Evolutionary conservation across 1,284 basidiomycete genomes (phyloP).

Genomic region (Sphaerobolus stellatus): DNA sequence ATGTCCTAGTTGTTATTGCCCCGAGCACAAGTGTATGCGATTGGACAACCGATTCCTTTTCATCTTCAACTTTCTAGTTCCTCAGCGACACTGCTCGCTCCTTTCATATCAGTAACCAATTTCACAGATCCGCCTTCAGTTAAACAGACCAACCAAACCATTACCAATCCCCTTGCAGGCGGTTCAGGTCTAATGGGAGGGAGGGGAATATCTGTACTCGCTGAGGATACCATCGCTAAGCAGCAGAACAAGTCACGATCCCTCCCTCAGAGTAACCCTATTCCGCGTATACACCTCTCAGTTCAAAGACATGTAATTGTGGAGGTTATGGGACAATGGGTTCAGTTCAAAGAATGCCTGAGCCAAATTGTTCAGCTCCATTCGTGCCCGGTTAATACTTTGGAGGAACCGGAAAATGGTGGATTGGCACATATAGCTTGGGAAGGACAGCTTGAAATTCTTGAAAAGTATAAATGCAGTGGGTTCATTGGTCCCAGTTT

Average conservation of each 20-base stretch:
- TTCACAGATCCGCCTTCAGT: not conserved
- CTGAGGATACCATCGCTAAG: not conserved
- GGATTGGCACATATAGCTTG: slow-evolving; percentile 41
- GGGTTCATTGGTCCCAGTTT: slow-evolving; percentile 67
- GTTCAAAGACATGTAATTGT: slow-evolving; percentile 4
- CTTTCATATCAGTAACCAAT: too few species aligned
- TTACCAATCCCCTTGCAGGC: not conserved
- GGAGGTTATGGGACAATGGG: slow-evolving; percentile 5
- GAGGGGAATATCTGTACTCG: not conserved
- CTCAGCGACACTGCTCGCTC: not conserved
- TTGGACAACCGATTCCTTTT: slow-evolving; percentile 64
- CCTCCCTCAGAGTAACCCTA: too few species aligned
- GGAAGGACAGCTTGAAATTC: slow-evolving; percentile 56
- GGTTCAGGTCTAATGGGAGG: not conserved
- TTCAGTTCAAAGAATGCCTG: slow-evolving; percentile 4
- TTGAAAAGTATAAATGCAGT: slow-evolving; percentile 43
- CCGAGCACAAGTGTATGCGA: slow-evolving; percentile 54
- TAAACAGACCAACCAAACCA: not conserved
- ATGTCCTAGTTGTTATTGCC: slow-evolving; percentile 56
- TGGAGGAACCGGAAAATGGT: not conserved
- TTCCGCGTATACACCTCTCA: slow-evolving; percentile 5
- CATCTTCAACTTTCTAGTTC: slow-evolving; percentile 55
- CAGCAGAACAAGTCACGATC: not conserved
- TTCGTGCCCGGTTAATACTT: not conserved
- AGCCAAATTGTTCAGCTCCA: not conserved